Evolutionary conservation across 179 eudicot species (phyloP).

Genomic region (Beta corolliflora): DNA sequence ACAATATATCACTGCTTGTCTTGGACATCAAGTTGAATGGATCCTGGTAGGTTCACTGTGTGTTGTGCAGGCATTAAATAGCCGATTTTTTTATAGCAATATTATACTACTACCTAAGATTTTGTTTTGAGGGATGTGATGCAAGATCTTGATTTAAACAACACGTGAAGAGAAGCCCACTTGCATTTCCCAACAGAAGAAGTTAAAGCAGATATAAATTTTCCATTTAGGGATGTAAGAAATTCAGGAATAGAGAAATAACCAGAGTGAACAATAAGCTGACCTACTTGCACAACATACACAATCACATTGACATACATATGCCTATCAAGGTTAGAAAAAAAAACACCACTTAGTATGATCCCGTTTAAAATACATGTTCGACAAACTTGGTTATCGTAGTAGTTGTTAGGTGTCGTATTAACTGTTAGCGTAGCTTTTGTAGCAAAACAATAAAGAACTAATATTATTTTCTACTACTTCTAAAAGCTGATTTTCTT

Average conservation of each 20-base stretch:
- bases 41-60: constrained; percentile 29
- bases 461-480: no score
- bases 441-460: no score
- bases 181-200: constrained; percentile 6
- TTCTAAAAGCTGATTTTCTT: no score
- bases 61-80: constrained; percentile 19
- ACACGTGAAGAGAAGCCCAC: constrained; percentile 26
- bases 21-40: constrained; percentile 23
- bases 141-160: constrained; percentile 16
- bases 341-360: not conserved
- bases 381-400: no score
- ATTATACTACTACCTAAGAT: not conserved
- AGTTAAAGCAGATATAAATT: not conserved
- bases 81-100: not conserved
- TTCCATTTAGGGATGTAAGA: not conserved
- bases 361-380: no score
- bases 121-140: not conserved
- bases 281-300: not conserved
- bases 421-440: no score
- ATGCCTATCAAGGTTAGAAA: not conserved
- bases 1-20: constrained; percentile 8
- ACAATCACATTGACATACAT: not conserved
- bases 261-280: not conserved
- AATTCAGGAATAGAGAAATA: not conserved
- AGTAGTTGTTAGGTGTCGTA: no score